Evolutionary conservation across 768 basidiomycete genomes (phyloP).

Genomic region (Lactarius vividus): DNA sequence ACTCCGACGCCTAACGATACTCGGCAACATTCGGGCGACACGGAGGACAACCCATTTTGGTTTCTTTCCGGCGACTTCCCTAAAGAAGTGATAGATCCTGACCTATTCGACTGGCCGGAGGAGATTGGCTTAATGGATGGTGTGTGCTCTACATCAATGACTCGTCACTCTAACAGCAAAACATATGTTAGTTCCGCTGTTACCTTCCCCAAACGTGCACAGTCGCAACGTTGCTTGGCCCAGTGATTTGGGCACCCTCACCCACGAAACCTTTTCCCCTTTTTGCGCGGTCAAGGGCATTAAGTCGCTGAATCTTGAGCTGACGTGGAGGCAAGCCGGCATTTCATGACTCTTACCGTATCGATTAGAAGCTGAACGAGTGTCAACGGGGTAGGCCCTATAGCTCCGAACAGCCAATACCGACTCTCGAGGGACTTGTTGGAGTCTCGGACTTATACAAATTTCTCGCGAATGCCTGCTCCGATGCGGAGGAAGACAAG

Average conservation of each 20-base stretch:
- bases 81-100: constrained; percentile 8
- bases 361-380: constrained; percentile 5
- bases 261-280: not conserved
- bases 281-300: constrained; percentile 14
- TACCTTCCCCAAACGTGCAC: constrained; percentile 22
- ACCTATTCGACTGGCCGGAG: constrained; percentile 8
- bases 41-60: constrained; percentile 8
- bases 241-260: constrained; percentile 4
- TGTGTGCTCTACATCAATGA: constrained; percentile 1
- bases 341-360: not conserved
- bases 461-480: not conserved
- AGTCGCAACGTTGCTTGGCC: not conserved
- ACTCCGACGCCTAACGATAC: not conserved
- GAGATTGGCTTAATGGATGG: constrained; percentile 23
- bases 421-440: constrained; percentile 21
- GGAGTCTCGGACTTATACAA: constrained; percentile 5
- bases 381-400: constrained; percentile 14
- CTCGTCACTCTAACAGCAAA: not conserved
- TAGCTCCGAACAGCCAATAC: constrained; percentile 12
- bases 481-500: not conserved
- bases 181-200: constrained; percentile 15
- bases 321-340: constrained; percentile 23
- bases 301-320: constrained; percentile 23
- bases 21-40: constrained; percentile 9
- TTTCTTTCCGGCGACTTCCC: constrained; percentile 1